A percentile compares a stretch with the other conserved stretches of the same genome.
Evolutionary conservation across 1,284 basidiomycete species (phyloP).

Genomic region (Takashimella koratensis): DNA sequence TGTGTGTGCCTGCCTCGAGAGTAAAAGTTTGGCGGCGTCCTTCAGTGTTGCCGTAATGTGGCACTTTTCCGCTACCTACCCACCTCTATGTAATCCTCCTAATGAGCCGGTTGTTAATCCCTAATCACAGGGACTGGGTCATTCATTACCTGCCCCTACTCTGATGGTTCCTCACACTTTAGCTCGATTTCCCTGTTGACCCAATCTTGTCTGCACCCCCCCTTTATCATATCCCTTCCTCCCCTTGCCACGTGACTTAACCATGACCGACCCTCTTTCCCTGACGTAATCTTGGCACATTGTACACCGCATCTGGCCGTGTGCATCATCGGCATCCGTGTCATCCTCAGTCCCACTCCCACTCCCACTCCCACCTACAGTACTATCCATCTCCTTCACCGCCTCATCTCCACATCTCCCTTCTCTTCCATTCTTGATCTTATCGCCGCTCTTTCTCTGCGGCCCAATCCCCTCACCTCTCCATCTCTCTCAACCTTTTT

Average conservation of each 20-base stretch:
- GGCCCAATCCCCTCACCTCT: no score
- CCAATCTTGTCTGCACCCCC: not conserved
- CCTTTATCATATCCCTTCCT: not conserved
- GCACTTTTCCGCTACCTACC: not conserved
- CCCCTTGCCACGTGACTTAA: not conserved
- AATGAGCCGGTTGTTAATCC: no score
- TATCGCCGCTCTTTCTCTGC: no score
- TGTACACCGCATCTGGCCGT: not conserved
- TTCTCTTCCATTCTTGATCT: no score
- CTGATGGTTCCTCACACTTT: not conserved
- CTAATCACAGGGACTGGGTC: no score
- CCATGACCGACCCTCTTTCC: not conserved
- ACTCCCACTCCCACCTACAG: not conserved
- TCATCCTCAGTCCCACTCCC: not conserved
- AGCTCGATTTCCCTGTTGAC: no score
- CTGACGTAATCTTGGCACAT: not conserved
- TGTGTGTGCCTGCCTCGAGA: not conserved
- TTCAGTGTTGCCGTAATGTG: no score
- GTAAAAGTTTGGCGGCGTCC: no score
- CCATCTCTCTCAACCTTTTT: no score
- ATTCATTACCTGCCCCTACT: not conserved
- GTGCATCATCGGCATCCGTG: no score
- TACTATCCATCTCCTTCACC: not conserved
- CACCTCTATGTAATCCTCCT: no score
- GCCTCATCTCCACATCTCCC: not conserved